Base-by-base conservation (phyloP, 2,329 filamentous ascomycete species). In the Diaporthe ampelina region DNA sequence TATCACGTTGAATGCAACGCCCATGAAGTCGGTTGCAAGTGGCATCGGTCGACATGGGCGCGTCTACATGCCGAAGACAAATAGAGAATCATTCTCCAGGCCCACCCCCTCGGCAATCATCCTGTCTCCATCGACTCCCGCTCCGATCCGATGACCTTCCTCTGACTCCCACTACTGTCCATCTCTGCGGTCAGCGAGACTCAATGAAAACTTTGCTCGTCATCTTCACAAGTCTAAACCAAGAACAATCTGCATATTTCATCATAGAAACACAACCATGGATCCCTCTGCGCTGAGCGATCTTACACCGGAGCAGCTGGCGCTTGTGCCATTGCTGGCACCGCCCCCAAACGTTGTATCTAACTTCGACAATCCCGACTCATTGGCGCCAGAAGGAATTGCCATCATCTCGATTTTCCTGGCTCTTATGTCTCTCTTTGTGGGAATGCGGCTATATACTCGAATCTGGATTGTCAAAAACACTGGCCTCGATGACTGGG, bases 151-250 rank as follows among this genome's bases (percentile, higher is more conserved):
- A 45, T 45, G 7, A 45, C 9, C 4, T 45, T 45, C 43, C 43
- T 45, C 43, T 45, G 43, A 4, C 19, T 21, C 45, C 45, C 45
- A 50, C 45, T 50, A 50, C 45, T 50, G 45, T 50, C 45, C 45
- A 50, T 50, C 45, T 10, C 13, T 50, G 17, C 15, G 45, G 45
- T 50, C 45, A 50, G 45, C 15, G 2, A 50, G n/a, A n/a, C 15
- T n/a, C 45, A 50, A 50, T 50, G 45, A 50, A 50, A 50, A n/a
- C 45, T 50, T 50, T 50, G 45, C 45, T 50, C 45, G 45, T 50
- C 45, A 50, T 50, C 45, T n/a, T 50, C 45, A 50, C 45, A n/a
- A 50, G 45, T n/a, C 45, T n/a, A 50, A 50, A 50, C 15, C 45
- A 21, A 50, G 9, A 50, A 19, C 45, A 50, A 50, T 50, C 45